phyloP scores from a whole-genome alignment of 139 green algal genomes.

The Volvox africanus region DNA sequence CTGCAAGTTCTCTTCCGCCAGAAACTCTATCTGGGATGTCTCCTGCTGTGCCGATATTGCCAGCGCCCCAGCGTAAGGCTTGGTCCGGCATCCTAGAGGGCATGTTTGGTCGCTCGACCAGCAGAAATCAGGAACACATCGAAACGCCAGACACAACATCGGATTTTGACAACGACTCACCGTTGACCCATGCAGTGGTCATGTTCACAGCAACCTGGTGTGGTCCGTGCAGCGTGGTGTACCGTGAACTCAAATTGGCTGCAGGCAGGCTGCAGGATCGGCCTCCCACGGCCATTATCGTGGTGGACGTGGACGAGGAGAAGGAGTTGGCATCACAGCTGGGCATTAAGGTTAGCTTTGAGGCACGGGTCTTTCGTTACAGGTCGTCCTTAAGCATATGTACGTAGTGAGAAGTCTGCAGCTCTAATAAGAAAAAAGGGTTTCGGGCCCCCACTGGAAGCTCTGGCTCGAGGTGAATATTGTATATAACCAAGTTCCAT shows the following conservation, averaged over 20 bases:
- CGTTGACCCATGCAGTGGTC: background rate
- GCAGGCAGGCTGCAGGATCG: background rate
- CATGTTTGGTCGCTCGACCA: background rate
- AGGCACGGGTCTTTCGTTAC: background rate
- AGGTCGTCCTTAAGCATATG: background rate
- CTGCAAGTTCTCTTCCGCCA: background rate
- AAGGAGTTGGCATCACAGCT: conserved; percentile 27
- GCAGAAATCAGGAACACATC: background rate
- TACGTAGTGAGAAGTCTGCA: background rate
- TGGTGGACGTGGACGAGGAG: conserved; percentile 36
- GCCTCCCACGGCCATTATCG: conserved; percentile 12
- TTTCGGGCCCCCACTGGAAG: too few species aligned
- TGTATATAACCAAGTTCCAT: too few species aligned
- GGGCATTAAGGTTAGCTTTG: conserved; percentile 32
- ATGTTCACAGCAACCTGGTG: conserved; percentile 38
- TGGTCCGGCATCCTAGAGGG: background rate
- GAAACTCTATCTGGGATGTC: background rate
- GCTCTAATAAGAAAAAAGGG: background rate
- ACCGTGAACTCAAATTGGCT: background rate
- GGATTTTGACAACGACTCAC: background rate
- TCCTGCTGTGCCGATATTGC: background rate
- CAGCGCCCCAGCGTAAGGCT: background rate
- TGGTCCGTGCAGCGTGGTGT: conserved; percentile 25
- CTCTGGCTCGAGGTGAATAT: background rate
- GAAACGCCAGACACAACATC: background rate